Conservation (phyloP, 2,329 filamentous ascomycete species). For the Botrytis byssoidea region DNA sequence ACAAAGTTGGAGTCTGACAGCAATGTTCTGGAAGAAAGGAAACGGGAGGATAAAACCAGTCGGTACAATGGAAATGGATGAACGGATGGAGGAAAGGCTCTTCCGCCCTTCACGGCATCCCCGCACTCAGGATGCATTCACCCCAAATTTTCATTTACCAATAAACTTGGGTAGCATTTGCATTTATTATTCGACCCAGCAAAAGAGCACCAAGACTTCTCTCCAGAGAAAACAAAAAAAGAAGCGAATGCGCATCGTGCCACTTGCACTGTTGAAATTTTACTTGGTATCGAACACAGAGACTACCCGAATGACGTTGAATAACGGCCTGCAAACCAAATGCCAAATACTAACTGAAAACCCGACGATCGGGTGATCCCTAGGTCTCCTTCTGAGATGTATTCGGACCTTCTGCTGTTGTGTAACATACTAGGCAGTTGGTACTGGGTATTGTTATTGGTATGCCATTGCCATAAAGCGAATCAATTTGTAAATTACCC, state of each 20-base stretch:
- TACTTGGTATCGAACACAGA: neutral
- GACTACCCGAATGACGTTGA: neutral
- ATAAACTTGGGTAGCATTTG: neutral
- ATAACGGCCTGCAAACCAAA: neutral
- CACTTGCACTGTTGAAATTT: neutral
- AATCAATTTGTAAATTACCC: neutral
- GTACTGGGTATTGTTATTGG: neutral
- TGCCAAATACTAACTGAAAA: neutral
- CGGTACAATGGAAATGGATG: neutral
- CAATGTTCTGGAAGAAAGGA: neutral
- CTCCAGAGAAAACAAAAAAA: neutral
- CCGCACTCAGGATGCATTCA: neutral
- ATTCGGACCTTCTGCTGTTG: slow-evolving; percentile 1
- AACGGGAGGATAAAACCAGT: neutral
- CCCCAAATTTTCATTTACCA: neutral
- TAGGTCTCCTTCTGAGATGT: neutral
- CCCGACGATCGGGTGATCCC: neutral
- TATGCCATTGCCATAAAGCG: neutral
- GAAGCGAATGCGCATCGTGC: neutral
- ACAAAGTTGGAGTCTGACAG: neutral
- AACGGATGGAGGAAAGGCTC: neutral
- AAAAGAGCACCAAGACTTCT: neutral
- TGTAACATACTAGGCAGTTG: neutral
- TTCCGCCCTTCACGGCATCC: neutral
- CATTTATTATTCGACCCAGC: neutral